Percentiles rank a stretch among this genome's conserved stretches.
Conservation (phyloP, 805 yeast species). For the Komagataella populi region DNA sequence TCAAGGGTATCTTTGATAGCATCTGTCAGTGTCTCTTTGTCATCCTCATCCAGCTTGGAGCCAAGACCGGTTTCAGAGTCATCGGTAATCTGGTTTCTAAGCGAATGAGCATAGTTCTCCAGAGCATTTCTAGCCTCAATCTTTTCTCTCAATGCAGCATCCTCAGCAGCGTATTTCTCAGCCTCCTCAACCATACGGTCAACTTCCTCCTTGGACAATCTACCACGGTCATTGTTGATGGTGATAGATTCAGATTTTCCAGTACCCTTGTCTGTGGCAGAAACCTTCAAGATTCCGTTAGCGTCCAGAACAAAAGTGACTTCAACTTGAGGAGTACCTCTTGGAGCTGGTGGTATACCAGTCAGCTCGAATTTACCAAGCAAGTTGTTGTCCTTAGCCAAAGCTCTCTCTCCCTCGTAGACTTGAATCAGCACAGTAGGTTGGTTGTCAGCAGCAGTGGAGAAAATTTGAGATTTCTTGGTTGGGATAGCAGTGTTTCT, state of each 20-base stretch:
- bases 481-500: constrained; percentile 95
- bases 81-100: constrained; percentile 49
- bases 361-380: constrained; percentile 79
- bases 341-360: constrained; percentile 83
- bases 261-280: constrained; percentile 87
- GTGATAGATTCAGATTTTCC: constrained; percentile 88
- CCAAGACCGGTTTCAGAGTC: constrained; percentile 47
- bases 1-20: constrained; percentile 71
- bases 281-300: constrained; percentile 74
- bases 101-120: constrained; percentile 78
- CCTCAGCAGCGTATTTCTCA: constrained; percentile 88
- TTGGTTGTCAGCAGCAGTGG: constrained; percentile 94
- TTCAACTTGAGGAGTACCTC: constrained; percentile 86
- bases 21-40: constrained; percentile 77
- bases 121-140: constrained; percentile 79
- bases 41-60: constrained; percentile 75
- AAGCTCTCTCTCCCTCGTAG: constrained; percentile 91
- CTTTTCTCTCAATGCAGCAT: constrained; percentile 68
- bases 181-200: constrained; percentile 98
- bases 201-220: constrained; percentile 85
- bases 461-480: constrained; percentile 87
- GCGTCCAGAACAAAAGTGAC: constrained; percentile 84
- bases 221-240: constrained; percentile 87
- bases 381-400: constrained; percentile 85
- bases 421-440: constrained; percentile 91